Evolutionary conservation across 2,329 filamentous ascomycete species (phyloP).

Genomic region (Exophiala xenobiotica): DNA sequence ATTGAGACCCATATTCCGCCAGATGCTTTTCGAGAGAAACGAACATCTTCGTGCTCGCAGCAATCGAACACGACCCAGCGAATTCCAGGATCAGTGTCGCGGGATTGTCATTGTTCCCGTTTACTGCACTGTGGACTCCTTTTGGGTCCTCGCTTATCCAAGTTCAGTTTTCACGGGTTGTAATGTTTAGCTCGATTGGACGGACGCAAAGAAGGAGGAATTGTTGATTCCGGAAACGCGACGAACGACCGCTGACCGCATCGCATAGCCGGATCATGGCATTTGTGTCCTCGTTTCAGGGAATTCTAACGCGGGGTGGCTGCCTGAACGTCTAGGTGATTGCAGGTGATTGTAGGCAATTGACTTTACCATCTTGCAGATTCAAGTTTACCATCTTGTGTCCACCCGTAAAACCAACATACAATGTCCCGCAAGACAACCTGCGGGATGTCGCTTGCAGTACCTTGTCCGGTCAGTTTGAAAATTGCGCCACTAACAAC

Average conservation of each 20-base stretch:
- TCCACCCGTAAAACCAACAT: neutral
- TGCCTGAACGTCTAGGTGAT: neutral
- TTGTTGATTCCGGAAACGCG: neutral
- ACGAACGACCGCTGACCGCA: neutral
- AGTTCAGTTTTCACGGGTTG: neutral
- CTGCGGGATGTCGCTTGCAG: neutral
- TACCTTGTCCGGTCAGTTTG: neutral
- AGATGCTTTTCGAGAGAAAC: neutral
- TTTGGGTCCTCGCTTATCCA: neutral
- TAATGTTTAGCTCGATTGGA: neutral
- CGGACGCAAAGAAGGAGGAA: neutral
- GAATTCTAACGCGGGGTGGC: neutral
- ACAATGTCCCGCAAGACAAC: neutral
- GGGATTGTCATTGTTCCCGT: neutral
- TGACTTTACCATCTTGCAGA: neutral
- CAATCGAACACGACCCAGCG: neutral
- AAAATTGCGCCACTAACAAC: neutral
- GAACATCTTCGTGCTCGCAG: neutral
- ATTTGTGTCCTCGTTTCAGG: neutral
- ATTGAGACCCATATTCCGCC: neutral
- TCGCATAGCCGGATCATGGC: neutral
- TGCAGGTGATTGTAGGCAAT: neutral
- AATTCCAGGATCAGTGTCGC: neutral
- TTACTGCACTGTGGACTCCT: neutral
- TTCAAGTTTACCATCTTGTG: neutral